phyloP scores from a whole-genome alignment of 208 protist genomes.

The Trypanosoma lewisi region DNA sequence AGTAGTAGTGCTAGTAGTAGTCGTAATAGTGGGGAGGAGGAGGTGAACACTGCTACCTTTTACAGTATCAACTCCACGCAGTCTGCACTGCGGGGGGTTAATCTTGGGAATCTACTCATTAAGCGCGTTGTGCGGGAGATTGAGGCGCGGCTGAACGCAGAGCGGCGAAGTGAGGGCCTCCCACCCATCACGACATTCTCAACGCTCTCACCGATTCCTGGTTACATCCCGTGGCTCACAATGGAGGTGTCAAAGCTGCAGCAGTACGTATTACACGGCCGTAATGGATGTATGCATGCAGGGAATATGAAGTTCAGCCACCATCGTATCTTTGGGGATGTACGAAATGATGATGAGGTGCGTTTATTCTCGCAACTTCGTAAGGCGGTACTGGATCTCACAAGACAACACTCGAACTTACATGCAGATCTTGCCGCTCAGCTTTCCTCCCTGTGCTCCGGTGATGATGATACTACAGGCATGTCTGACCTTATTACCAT shows the following conservation, averaged over 20 bases:
- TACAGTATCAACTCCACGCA: slow-evolving; percentile 88
- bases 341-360: slow-evolving; percentile 22
- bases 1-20: neutral
- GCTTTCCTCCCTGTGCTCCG: slow-evolving; percentile 1
- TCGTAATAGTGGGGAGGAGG: slow-evolving; percentile 18
- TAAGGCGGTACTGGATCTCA: slow-evolving; percentile 35
- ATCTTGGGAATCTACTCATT: slow-evolving; percentile 86
- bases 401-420: slow-evolving; percentile 17
- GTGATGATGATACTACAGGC: neutral
- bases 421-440: slow-evolving; percentile 1
- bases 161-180: slow-evolving; percentile 29
- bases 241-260: slow-evolving; percentile 46
- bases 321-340: slow-evolving; percentile 40
- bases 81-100: slow-evolving; percentile 70
- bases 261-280: slow-evolving; percentile 5
- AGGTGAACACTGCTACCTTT: slow-evolving; percentile 83
- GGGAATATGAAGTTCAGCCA: slow-evolving; percentile 1
- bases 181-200: slow-evolving; percentile 61
- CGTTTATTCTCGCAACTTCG: slow-evolving; percentile 36
- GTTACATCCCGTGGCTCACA: slow-evolving; percentile 71
- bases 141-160: slow-evolving; percentile 61
- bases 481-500: slow-evolving; percentile 21
- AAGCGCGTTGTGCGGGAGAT: slow-evolving; percentile 84
- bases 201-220: slow-evolving; percentile 83
- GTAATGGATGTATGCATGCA: neutral